Percentiles rank a stretch among this genome's conserved stretches.
These are phyloP conservation scores for Vararia minispora DNA, from an alignment of 768 basidiomycete genomes.

Conservation along the genomic window DNA sequence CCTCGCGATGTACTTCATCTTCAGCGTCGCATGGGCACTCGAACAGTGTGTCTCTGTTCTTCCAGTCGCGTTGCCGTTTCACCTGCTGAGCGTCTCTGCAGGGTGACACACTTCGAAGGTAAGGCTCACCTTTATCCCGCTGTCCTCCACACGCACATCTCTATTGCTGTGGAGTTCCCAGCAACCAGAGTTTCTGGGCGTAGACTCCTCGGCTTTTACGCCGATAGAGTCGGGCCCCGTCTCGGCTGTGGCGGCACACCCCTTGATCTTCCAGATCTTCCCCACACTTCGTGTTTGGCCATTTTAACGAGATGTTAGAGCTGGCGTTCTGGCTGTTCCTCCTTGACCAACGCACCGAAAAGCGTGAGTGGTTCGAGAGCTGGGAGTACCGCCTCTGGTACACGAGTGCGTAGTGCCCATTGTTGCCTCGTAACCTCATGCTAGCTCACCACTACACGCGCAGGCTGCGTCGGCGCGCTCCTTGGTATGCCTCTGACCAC, in stretches of 20 bases:
- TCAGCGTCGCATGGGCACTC: constrained; percentile 66
- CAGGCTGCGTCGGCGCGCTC: constrained; percentile 55
- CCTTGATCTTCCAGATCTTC: too few species aligned
- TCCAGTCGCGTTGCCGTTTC: constrained; percentile 4
- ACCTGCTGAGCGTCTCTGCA: constrained; percentile 17
- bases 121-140: constrained; percentile 5
- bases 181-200: too few species aligned
- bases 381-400: constrained; percentile 72
- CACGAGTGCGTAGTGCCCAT: constrained; percentile 32
- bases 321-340: constrained; percentile 79
- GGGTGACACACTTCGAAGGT: constrained; percentile 80
- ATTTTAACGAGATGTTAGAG: too few species aligned
- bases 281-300: not conserved
- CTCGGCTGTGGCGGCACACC: not conserved
- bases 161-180: too few species aligned
- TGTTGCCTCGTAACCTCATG: not conserved
- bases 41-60: constrained; percentile 48
- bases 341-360: constrained; percentile 60
- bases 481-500: constrained; percentile 66
- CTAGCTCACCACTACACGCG: not conserved
- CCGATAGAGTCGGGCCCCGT: too few species aligned
- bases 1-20: constrained; percentile 57
- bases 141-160: too few species aligned
- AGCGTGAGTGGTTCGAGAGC: constrained; percentile 69
- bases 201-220: not conserved